These are phyloP conservation scores for Solanum neorickii DNA, from an alignment of 257 asterid species.

Conservation along the genomic window DNA sequence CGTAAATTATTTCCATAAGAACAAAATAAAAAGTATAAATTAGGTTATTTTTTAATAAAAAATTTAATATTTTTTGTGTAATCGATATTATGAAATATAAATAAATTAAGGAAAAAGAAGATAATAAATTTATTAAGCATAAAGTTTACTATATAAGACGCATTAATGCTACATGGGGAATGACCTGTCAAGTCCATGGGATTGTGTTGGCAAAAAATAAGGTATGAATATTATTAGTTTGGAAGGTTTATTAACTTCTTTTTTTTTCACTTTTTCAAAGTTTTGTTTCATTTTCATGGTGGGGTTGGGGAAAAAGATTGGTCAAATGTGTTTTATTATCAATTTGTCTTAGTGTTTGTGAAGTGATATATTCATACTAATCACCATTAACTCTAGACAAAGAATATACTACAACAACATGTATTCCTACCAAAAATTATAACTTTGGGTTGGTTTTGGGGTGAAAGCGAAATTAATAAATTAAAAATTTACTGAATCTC, in stretches of 20 bases:
- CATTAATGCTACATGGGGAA: background rate
- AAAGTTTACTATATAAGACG: background rate
- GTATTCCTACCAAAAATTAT: background rate
- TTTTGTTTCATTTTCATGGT: background rate
- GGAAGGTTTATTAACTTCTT: background rate
- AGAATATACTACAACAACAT: background rate
- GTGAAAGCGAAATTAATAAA: background rate
- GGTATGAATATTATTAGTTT: background rate
- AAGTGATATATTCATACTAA: background rate
- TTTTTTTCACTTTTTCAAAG: background rate
- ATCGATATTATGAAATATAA: background rate
- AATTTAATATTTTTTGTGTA: background rate
- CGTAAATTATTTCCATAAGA: background rate
- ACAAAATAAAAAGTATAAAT: background rate
- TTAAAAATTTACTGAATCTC: background rate
- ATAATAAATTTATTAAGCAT: background rate
- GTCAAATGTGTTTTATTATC: background rate
- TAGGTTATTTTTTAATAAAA: background rate
- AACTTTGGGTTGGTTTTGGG: background rate
- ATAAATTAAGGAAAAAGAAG: background rate
- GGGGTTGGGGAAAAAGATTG: background rate
- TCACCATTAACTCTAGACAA: background rate
- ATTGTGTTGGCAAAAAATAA: background rate
- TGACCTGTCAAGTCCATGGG: background rate
- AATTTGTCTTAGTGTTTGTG: background rate